Evolutionary conservation across 2,329 filamentous ascomycete species (phyloP), one percentile per base, ranked within the genome.

Genomic region (Aureobasidium leucospermi): DNA sequence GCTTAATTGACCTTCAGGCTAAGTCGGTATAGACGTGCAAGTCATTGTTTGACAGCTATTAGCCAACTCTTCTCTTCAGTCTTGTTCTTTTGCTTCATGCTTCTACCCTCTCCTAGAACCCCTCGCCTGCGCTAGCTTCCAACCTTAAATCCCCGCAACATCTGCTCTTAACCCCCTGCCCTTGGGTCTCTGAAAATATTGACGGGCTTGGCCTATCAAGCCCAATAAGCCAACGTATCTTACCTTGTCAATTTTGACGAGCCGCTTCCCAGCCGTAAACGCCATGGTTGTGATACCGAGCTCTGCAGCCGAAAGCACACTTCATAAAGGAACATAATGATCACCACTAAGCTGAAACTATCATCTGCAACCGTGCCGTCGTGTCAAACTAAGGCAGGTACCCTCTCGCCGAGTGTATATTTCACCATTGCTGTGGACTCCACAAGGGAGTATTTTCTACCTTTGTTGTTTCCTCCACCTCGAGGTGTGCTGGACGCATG

Each of bases 121-220:
- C 51, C 51, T 55, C 51, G 39, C 28, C 36, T 43, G 1, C n/a
- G 19, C 39, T 55, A 55, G 51, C 51, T 34, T 31, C 23, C 36
- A 55, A 55, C 51, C 31, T 9, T 55, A 55, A 34, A 43, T 55
- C 51, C 51, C 51, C 51, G 51, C 51, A 55, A 55, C 34, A 43
- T 55, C 49, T 38, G 48, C n/a, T 39, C 41, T 16, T 41, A 43
- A 19, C 51, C 51, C 49, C 36, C 16, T 52, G 48, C 29, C 48
- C 2, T 23, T 23, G 23, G 23, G 23, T 23, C 23, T 23, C 23
- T 29, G 36, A 41, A 38, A 41, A 36, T 34, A 39, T 39, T 34
- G 48, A 29, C n/a, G 47, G 51, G 38, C 51, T 55, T 43, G 51
- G 38, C 51, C 38, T 55, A 43, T 55, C 48, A 41, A 52, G 48